These are phyloP conservation scores for Phytophthora fragariae DNA, from an alignment of 352 stramenopile genomes.

Conservation along the genomic window DNA sequence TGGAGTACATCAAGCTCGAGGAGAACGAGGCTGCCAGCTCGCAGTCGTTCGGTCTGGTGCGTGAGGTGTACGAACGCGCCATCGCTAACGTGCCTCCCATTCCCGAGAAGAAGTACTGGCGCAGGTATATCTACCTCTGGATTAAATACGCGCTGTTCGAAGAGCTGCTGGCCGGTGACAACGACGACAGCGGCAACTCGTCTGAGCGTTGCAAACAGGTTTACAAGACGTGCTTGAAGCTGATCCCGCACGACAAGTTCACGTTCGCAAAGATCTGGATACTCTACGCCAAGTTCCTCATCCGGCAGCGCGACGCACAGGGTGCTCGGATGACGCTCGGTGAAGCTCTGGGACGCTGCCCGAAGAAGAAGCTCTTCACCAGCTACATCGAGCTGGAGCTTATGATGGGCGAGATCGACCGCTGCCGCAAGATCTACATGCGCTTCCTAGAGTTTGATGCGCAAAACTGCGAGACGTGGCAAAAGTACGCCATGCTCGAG, in stretches of 20 bases:
- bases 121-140: conserved; percentile 99
- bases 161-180: conserved; percentile 91
- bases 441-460: conserved; percentile 86
- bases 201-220: conserved; percentile 90
- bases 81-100: conserved; percentile 95
- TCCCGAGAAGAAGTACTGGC: conserved; percentile 98
- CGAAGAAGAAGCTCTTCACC: conserved; percentile 93
- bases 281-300: conserved; percentile 96
- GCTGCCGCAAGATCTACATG: conserved; percentile 92
- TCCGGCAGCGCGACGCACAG: conserved; percentile 94
- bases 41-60: conserved; percentile 73
- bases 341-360: conserved; percentile 94
- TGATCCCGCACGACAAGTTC: conserved; percentile 97
- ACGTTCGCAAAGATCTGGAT: conserved; percentile 99
- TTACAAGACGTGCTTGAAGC: conserved; percentile 94
- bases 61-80: conserved; percentile 97
- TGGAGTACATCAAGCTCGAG: conserved; percentile 99
- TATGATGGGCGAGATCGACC: conserved; percentile 98
- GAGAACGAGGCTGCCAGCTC: conserved; percentile 83
- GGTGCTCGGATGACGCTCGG: conserved; percentile 94
- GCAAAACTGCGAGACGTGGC: conserved; percentile 95
- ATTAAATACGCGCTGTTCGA: conserved; percentile 99
- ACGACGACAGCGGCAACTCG: conserved; percentile 47
- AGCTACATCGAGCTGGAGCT: conserved; percentile 97
- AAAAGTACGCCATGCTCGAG: conserved; percentile 97